These are phyloP conservation scores for Coniochaeta hoffmannii DNA, from an alignment of 2,329 filamentous ascomycete species.

Conservation along the genomic window DNA sequence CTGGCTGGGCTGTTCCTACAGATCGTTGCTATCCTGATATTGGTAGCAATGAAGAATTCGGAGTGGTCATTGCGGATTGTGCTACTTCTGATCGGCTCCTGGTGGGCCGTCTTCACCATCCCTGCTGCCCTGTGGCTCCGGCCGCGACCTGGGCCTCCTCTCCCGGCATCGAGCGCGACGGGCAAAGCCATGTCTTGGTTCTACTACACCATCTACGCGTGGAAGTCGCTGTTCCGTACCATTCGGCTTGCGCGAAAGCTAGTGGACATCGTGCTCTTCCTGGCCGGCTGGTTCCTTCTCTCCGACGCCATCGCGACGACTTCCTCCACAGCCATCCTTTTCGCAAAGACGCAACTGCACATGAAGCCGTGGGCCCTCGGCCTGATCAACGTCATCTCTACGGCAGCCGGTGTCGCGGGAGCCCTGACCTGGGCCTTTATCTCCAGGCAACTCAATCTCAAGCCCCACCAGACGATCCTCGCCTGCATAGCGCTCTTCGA, in stretches of 20 bases:
- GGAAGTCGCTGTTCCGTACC: slow-evolving; percentile 79
- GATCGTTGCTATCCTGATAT: slow-evolving; percentile 68
- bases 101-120: slow-evolving; percentile 91
- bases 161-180: slow-evolving; percentile 37
- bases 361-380: slow-evolving; percentile 87
- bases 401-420: slow-evolving; percentile 73
- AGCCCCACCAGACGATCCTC: slow-evolving; percentile 81
- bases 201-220: slow-evolving; percentile 73
- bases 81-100: slow-evolving; percentile 76
- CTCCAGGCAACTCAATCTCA: slow-evolving; percentile 60
- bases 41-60: slow-evolving; percentile 65
- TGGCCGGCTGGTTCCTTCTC: slow-evolving; percentile 88
- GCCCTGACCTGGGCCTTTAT: slow-evolving; percentile 85
- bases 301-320: slow-evolving; percentile 94
- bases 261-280: slow-evolving; percentile 67
- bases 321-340: slow-evolving; percentile 87
- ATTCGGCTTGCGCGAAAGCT: slow-evolving; percentile 65
- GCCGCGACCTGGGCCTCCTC: slow-evolving; percentile 78
- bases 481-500: slow-evolving; percentile 89
- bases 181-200: slow-evolving; percentile 44
- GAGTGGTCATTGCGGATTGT: slow-evolving; percentile 83
- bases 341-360: slow-evolving; percentile 85
- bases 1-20: slow-evolving; percentile 80
- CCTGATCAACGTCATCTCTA: slow-evolving; percentile 90
- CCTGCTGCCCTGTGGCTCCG: slow-evolving; percentile 83